Conservation (phyloP, 1,139 yeast species). For the Suhomyces taliae region DNA sequence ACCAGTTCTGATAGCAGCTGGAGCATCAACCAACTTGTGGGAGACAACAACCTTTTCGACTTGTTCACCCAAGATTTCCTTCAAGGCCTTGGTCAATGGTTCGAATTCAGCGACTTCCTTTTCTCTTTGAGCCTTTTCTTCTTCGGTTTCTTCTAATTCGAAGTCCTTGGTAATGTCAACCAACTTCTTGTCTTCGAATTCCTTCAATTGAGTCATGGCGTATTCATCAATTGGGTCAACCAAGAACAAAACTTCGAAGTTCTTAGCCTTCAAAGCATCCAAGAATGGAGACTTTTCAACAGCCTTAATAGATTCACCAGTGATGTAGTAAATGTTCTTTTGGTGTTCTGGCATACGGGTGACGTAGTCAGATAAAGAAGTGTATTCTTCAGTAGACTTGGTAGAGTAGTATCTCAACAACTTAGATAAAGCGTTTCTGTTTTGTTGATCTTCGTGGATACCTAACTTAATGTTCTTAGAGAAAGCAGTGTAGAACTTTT, state of each 20-base stretch:
- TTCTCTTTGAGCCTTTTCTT: slow-evolving; percentile 94
- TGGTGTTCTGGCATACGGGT: slow-evolving; percentile 99
- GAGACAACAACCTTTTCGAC: slow-evolving; percentile 99
- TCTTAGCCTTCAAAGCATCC: slow-evolving; percentile 97
- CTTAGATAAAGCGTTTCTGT: slow-evolving; percentile 94
- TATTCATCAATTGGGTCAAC: slow-evolving; percentile 99
- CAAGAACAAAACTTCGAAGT: slow-evolving; percentile 95
- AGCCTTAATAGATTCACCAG: slow-evolving; percentile 98
- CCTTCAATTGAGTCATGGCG: slow-evolving; percentile 99
- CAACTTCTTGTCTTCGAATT: slow-evolving; percentile 98
- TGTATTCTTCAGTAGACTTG: slow-evolving; percentile 89
- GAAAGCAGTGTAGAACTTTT: slow-evolving; percentile 97
- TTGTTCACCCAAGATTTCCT: slow-evolving; percentile 96
- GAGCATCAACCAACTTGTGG: slow-evolving; percentile 95
- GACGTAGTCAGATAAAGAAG: slow-evolving; percentile 94
- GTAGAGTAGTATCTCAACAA: slow-evolving; percentile 97
- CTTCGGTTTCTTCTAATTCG: slow-evolving; percentile 98
- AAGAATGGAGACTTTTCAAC: slow-evolving; percentile 99
- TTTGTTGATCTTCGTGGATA: slow-evolving; percentile 98
- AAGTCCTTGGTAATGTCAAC: slow-evolving; percentile 99
- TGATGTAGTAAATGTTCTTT: slow-evolving; percentile 98
- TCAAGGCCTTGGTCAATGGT: slow-evolving; percentile 91
- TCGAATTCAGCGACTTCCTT: slow-evolving; percentile 89
- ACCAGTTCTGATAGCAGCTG: slow-evolving; percentile 99
- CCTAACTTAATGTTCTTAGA: slow-evolving; percentile 98